Evolutionary conservation across 495 filamentous ascomycete species (phyloP).

Genomic region (Penicillium desertorum): DNA sequence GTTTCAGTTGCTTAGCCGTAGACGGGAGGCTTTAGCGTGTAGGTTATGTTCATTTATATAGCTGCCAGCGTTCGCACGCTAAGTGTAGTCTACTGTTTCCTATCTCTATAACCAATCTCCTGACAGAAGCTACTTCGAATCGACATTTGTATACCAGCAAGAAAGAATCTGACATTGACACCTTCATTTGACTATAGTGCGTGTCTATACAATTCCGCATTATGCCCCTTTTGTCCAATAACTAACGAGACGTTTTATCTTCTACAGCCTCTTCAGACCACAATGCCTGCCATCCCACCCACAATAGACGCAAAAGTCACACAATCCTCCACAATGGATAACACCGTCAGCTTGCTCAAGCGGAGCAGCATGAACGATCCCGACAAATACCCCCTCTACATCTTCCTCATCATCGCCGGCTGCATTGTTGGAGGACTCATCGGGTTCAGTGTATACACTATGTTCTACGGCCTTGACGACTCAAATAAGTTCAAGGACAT

Average conservation of each 20-base stretch:
- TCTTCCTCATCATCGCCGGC: conserved; percentile 30
- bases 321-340: background rate
- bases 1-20: conserved; percentile 17
- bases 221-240: background rate
- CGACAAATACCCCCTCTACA: conserved; percentile 26
- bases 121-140: background rate
- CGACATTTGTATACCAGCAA: background rate
- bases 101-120: background rate
- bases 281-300: conserved; percentile 8
- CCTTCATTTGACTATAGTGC: background rate
- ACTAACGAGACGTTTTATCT: background rate
- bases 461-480: conserved; percentile 26
- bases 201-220: background rate
- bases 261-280: background rate
- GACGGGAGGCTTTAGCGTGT: background rate
- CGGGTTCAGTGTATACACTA: conserved; percentile 24
- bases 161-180: background rate
- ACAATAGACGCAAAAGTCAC: conserved; percentile 7
- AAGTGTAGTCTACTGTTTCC: background rate
- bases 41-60: background rate
- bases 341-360: conserved; percentile 11
- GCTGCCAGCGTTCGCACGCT: background rate
- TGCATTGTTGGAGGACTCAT: conserved; percentile 26
- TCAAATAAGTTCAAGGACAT: conserved; percentile 12
- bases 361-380: conserved; percentile 11